These are phyloP conservation scores for Colletotrichum graminicola DNA, from an alignment of 2,329 filamentous ascomycete genomes.

Conservation along the genomic window DNA sequence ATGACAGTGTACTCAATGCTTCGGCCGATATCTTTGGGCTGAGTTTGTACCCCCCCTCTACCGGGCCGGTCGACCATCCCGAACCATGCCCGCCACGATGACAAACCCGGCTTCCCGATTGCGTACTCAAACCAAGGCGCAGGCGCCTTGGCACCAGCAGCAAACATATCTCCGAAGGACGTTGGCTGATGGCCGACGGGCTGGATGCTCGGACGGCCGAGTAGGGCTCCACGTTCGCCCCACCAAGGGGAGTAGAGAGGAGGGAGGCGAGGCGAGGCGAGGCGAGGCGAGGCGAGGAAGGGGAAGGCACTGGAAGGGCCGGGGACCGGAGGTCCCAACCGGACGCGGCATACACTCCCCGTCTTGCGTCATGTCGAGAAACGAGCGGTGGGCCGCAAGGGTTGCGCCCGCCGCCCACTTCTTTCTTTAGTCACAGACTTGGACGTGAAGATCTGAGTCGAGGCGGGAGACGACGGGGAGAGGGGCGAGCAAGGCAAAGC, in stretches of 20 bases:
- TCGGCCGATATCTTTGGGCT: not conserved
- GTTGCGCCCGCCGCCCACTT: slow-evolving; percentile 29
- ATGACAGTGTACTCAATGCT: not conserved
- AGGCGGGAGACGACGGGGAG: not conserved
- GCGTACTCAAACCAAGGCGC: not conserved
- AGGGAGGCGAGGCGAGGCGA: not conserved
- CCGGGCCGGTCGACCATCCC: slow-evolving; percentile 9
- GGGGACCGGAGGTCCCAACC: slow-evolving; percentile 32
- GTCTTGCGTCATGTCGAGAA: slow-evolving; percentile 36
- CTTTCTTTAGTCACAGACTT: slow-evolving; percentile 29
- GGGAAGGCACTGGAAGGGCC: slow-evolving; percentile 1
- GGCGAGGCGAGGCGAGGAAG: not conserved
- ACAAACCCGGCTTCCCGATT: slow-evolving; percentile 15
- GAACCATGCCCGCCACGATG: slow-evolving; percentile 18
- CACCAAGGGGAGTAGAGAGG: slow-evolving; percentile 2
- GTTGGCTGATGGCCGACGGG: slow-evolving; percentile 18
- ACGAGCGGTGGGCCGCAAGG: slow-evolving; percentile 27
- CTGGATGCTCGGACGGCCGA: slow-evolving; percentile 38
- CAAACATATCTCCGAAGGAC: slow-evolving; percentile 27
- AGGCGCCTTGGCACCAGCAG: slow-evolving; percentile 7
- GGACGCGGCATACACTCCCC: slow-evolving; percentile 38
- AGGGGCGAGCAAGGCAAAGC: not conserved
- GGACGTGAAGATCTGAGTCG: not conserved
- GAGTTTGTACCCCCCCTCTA: not conserved
- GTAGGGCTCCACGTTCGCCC: slow-evolving; percentile 10